Conservation (phyloP, 495 filamentous ascomycete genomes). For the Arthonia radiata region DNA sequence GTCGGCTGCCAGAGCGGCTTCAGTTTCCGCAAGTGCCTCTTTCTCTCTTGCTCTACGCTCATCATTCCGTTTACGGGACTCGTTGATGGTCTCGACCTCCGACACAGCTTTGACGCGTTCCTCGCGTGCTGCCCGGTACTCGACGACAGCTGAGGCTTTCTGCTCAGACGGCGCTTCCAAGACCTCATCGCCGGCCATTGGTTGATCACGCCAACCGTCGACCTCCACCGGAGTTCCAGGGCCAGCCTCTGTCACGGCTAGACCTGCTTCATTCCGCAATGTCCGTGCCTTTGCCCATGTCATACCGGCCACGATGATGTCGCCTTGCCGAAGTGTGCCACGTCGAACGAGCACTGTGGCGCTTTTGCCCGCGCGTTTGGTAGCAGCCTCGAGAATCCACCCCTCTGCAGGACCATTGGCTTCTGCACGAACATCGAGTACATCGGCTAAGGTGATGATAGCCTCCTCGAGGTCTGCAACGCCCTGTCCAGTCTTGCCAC, state of each 20-base stretch:
- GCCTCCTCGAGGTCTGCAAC: slow-evolving; percentile 87
- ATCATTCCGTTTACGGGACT: slow-evolving; percentile 32
- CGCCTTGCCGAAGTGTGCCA: slow-evolving; percentile 59
- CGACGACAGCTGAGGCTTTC: slow-evolving; percentile 55
- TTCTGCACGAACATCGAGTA: slow-evolving; percentile 75
- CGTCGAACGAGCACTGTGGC: slow-evolving; percentile 74
- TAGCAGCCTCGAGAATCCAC: slow-evolving; percentile 82
- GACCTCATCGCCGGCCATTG: slow-evolving; percentile 68
- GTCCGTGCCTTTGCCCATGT: slow-evolving; percentile 66
- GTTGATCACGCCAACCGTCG: slow-evolving; percentile 82
- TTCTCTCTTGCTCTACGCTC: slow-evolving; percentile 33
- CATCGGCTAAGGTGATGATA: slow-evolving; percentile 55
- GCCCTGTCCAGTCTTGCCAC: slow-evolving; percentile 79
- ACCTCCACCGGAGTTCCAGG: slow-evolving; percentile 82
- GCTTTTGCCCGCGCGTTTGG: slow-evolving; percentile 63
- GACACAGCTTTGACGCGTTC: slow-evolving; percentile 34
- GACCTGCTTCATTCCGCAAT: slow-evolving; percentile 65
- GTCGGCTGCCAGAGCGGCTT: slow-evolving; percentile 15
- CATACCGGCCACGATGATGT: slow-evolving; percentile 66
- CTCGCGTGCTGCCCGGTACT: slow-evolving; percentile 39
- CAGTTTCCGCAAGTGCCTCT: too few species aligned
- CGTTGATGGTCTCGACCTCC: slow-evolving; percentile 59
- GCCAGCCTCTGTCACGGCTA: slow-evolving; percentile 41
- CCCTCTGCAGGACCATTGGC: slow-evolving; percentile 56
- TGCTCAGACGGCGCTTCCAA: slow-evolving; percentile 59